Evolutionary conservation across 2,329 filamentous ascomycete genomes (phyloP).

Genomic region (Xylariaceae sp.): DNA sequence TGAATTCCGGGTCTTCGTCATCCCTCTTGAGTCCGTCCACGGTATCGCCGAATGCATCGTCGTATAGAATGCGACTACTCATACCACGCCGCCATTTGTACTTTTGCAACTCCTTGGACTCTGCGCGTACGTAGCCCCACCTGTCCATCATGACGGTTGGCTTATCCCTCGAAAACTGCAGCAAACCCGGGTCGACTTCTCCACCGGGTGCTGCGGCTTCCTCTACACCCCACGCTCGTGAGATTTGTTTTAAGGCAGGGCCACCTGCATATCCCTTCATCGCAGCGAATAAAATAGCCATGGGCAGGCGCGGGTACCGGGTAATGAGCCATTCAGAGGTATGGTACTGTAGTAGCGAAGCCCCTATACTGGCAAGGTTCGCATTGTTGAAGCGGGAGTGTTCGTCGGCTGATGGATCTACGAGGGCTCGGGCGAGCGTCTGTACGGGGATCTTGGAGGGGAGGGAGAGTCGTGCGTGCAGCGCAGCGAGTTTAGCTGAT

Average conservation of each 20-base stretch:
- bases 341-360: slow-evolving; percentile 82
- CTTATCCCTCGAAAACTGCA: slow-evolving; percentile 66
- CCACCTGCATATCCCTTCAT: slow-evolving; percentile 80
- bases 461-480: slow-evolving; percentile 84
- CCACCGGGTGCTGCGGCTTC: slow-evolving; percentile 77
- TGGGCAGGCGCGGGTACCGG: slow-evolving; percentile 85
- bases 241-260: slow-evolving; percentile 67
- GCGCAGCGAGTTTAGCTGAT: slow-evolving; percentile 86
- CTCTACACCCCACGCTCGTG: slow-evolving; percentile 88
- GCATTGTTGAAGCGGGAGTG: slow-evolving; percentile 83
- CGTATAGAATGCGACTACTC: slow-evolving; percentile 73
- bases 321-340: slow-evolving; percentile 82
- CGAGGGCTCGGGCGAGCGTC: slow-evolving; percentile 79
- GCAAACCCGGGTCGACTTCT: slow-evolving; percentile 85
- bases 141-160: slow-evolving; percentile 41
- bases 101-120: slow-evolving; percentile 40
- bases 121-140: slow-evolving; percentile 50
- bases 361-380: slow-evolving; percentile 75
- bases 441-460: slow-evolving; percentile 77
- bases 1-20: slow-evolving; percentile 12
- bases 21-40: slow-evolving; percentile 17
- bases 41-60: slow-evolving; percentile 80
- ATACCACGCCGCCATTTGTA: slow-evolving; percentile 63
- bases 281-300: slow-evolving; percentile 80
- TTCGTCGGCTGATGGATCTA: slow-evolving; percentile 79